phyloP scores from a whole-genome alignment of 352 stramenopile species.

The Globisporangium emineosum region DNA sequence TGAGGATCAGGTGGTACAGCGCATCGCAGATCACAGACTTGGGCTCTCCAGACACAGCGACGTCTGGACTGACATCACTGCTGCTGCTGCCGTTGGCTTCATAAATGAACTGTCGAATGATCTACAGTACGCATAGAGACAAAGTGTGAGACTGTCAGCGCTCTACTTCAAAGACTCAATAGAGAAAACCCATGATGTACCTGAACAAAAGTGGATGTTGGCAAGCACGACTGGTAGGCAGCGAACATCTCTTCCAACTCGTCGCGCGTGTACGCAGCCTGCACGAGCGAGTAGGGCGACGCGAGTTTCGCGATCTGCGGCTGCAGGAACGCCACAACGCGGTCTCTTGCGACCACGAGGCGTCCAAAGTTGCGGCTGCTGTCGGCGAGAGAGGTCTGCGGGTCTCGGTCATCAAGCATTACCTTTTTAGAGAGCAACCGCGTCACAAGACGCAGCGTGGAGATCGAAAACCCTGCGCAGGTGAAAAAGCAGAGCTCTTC shows the following conservation, averaged over 20 bases:
- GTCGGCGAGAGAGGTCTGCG: not conserved
- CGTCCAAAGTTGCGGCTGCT: not conserved
- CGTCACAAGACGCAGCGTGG: constrained; percentile 8
- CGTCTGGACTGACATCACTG: not conserved
- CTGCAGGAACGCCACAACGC: constrained; percentile 14
- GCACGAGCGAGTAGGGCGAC: not conserved
- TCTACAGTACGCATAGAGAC: constrained; percentile 1
- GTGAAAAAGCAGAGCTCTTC: constrained; percentile 15
- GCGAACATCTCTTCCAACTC: constrained; percentile 17
- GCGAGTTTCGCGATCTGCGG: constrained; percentile 11
- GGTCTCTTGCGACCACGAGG: constrained; percentile 2
- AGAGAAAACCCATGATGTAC: not conserved
- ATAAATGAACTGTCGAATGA: constrained; percentile 20
- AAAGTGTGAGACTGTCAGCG: not conserved
- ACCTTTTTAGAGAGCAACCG: constrained; percentile 3
- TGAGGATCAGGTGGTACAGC: constrained; percentile 16
- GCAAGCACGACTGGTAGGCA: constrained; percentile 17
- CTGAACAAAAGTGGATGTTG: constrained; percentile 7
- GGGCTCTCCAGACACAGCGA: not conserved
- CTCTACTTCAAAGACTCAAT: not conserved
- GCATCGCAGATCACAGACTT: constrained; percentile 7
- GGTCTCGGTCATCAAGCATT: not conserved
- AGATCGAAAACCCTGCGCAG: constrained; percentile 12
- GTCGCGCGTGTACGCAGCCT: not conserved
- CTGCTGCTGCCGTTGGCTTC: constrained; percentile 10